These are phyloP conservation scores for Rutstroemia sydowiana DNA, from an alignment of 2,329 filamentous ascomycete species.

Conservation along the genomic window DNA sequence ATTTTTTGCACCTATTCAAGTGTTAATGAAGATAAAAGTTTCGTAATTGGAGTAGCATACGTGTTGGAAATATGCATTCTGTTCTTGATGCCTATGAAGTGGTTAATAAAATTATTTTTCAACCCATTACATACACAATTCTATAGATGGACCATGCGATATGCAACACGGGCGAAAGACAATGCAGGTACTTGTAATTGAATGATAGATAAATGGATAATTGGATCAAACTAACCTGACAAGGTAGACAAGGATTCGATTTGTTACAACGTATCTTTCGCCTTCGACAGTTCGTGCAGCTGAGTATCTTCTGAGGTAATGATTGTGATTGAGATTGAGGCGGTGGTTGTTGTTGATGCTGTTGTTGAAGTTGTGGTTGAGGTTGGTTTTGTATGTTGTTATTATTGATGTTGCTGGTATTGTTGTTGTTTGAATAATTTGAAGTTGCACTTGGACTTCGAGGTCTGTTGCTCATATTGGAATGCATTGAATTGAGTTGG, in stretches of 20 bases:
- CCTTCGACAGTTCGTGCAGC: conserved; percentile 10
- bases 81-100: neutral
- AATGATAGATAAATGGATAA: neutral
- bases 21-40: too few species aligned
- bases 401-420: too few species aligned
- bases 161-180: neutral
- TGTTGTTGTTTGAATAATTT: too few species aligned
- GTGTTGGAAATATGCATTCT: conserved; percentile 10
- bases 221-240: conserved; percentile 6
- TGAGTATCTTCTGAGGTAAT: conserved; percentile 1
- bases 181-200: neutral
- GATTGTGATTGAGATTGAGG: neutral
- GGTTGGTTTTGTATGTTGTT: neutral
- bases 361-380: neutral
- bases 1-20: conserved; percentile 3
- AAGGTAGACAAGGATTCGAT: conserved; percentile 8
- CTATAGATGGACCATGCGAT: neutral
- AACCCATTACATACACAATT: neutral
- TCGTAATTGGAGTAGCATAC: too few species aligned
- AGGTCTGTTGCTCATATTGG: too few species aligned
- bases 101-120: neutral
- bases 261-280: conserved; percentile 13
- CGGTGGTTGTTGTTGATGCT: too few species aligned
- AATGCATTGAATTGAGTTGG: too few species aligned
- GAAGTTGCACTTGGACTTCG: neutral